Base-by-base conservation (phyloP, 2,329 filamentous ascomycete species). In the Albifimbria verrucaria region DNA sequence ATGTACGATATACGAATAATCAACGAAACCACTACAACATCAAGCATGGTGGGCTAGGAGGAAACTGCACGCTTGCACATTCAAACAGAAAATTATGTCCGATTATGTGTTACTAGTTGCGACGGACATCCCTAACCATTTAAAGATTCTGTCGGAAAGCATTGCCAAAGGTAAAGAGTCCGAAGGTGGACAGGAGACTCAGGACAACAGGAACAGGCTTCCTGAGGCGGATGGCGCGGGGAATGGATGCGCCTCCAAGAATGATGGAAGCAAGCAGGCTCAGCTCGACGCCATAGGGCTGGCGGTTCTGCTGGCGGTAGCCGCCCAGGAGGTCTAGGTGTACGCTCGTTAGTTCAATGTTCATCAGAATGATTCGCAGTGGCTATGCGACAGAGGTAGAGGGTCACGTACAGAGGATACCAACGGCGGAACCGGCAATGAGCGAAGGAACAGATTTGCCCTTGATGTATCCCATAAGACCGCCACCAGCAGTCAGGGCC, bases 371-470 rank as follows among this genome's bases (percentile, higher is more conserved):
- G n/a, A n/a, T n/a, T n/a, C n/a, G n/a, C n/a, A n/a, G n/a, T n/a
- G n/a, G n/a, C 32, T n/a, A 39, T 12, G 32, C 12, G 48, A 26
- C 39, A 18, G 21, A 26, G 24, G 17, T 39, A 23, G 44, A 25
- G 22, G 17, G 32, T 15, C n/a, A 71, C 76, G 45, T 74, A 84
- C 80, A 85, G 18, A 85, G 68, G 15, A 79, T 61, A 48, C 94
- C 94, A 59, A 99, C 92, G 28, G 87, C 86, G 60, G 90, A 78
- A 50, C 94, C 94, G 15, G 94, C 94, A 12, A 83, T 85, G 61
- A 97, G 80, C 12, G 92, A 96, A 36, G 93, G 93, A 48, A 96
- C 70, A 22, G 92, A 97, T 54, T 90, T 83, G 1, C 92, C 94
- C 68, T 87, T 86, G 44, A 87, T 78, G 73, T 91, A 99, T 67